Conservation (phyloP, 352 stramenopile genomes). For the Phytophthora uliginosa region DNA sequence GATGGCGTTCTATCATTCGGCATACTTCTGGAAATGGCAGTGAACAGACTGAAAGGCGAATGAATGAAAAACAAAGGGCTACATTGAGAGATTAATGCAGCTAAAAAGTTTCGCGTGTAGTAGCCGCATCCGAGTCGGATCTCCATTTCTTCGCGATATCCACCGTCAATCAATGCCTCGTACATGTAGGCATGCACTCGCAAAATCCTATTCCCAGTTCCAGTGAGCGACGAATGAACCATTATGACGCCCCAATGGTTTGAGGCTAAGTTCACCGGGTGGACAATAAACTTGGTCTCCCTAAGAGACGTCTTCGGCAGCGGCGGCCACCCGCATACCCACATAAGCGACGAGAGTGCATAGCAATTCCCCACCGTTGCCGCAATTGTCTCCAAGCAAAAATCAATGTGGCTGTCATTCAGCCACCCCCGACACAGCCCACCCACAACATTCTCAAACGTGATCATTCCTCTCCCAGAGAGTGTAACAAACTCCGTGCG, state of each 20-base stretch:
- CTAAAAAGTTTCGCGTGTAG: too few species aligned
- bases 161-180: conserved; percentile 11
- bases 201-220: neutral
- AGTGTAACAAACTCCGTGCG: too few species aligned
- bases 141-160: conserved; percentile 11
- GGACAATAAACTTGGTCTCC: conserved; percentile 10
- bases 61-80: too few species aligned
- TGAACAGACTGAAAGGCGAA: conserved; percentile 9
- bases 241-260: conserved; percentile 21
- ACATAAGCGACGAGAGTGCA: neutral
- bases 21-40: conserved; percentile 5
- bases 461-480: too few species aligned
- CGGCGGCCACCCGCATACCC: conserved; percentile 3
- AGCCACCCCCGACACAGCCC: too few species aligned
- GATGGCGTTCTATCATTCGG: conserved; percentile 2
- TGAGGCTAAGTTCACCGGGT: conserved; percentile 5
- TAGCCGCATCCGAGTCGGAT: too few species aligned
- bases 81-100: too few species aligned
- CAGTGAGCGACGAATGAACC: neutral
- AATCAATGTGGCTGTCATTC: neutral
- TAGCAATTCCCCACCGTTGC: neutral
- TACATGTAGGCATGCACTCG: conserved; percentile 13
- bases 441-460: too few species aligned
- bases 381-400: conserved; percentile 9
- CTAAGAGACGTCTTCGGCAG: neutral